phyloP scores from a whole-genome alignment of 768 basidiomycete genomes.

The Lentinula guzmanii region DNA sequence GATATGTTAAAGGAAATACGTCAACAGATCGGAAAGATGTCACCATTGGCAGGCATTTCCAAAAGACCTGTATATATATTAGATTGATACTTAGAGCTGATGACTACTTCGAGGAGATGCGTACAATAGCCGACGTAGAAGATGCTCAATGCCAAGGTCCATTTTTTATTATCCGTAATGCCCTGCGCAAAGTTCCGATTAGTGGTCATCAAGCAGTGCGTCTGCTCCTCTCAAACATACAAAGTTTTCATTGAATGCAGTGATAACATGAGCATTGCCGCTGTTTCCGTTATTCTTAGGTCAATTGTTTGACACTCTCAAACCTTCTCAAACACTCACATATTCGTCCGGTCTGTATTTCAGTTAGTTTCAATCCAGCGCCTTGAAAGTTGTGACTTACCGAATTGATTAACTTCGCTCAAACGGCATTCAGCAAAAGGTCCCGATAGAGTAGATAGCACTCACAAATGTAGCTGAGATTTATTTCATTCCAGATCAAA shows the following conservation, averaged over 20 bases:
- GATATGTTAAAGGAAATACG: not conserved
- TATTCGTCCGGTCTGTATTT: slow-evolving; percentile 46
- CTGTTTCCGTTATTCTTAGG: slow-evolving; percentile 18
- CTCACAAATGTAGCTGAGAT: slow-evolving; percentile 42
- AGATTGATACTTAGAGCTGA: not conserved
- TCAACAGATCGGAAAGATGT: not conserved
- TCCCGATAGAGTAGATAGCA: slow-evolving; percentile 1
- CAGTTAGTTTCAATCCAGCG: not conserved
- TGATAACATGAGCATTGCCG: slow-evolving; percentile 50
- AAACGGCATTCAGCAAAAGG: slow-evolving; percentile 1
- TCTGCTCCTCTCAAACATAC: slow-evolving; percentile 22
- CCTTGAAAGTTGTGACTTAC: slow-evolving; percentile 17
- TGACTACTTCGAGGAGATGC: slow-evolving; percentile 5
- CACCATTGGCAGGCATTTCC: slow-evolving; percentile 54
- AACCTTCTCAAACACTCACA: slow-evolving; percentile 23
- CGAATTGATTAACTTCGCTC: slow-evolving; percentile 39
- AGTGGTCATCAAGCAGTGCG: not conserved
- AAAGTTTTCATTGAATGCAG: slow-evolving; percentile 46
- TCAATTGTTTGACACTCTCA: not conserved
- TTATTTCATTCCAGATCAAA: not conserved
- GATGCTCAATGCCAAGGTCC: slow-evolving; percentile 51
- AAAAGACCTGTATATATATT: slow-evolving; percentile 31
- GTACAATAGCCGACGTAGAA: slow-evolving; percentile 58
- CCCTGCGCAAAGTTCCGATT: slow-evolving; percentile 23
- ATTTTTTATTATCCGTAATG: slow-evolving; percentile 45